Conservation (phyloP, 495 filamentous ascomycete genomes). For the Mycothermus thermophilus region DNA sequence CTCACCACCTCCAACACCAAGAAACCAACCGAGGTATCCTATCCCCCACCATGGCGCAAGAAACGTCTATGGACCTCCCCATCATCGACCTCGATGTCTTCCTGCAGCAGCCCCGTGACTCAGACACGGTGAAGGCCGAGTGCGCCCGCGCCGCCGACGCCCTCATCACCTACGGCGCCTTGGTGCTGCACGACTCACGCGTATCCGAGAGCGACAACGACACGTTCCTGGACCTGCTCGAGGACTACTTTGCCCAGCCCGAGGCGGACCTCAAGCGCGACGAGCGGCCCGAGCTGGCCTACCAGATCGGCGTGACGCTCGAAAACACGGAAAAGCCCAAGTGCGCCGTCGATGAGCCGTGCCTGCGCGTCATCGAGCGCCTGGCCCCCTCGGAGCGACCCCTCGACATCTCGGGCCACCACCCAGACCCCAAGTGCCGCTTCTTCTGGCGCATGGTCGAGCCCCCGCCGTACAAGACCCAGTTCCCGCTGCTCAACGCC, state of each 20-base stretch:
- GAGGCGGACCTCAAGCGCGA: constrained; percentile 25
- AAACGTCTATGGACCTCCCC: constrained; percentile 36
- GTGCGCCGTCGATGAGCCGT: constrained; percentile 40
- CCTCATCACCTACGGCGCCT: constrained; percentile 35
- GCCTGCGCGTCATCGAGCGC: constrained; percentile 32
- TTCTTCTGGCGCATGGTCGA: constrained; percentile 40
- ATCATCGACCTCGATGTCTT: constrained; percentile 39
- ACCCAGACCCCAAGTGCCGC: constrained; percentile 36
- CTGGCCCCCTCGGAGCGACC: constrained; percentile 33
- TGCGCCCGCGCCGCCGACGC: constrained; percentile 31
- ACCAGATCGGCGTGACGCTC: constrained; percentile 39
- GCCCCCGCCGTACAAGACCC: constrained; percentile 29
- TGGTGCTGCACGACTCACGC: constrained; percentile 38
- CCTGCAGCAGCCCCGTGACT: constrained; percentile 20
- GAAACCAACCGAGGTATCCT: too few species aligned
- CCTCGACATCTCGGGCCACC: constrained; percentile 31
- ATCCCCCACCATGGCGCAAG: constrained; percentile 5
- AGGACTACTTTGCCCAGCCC: constrained; percentile 41
- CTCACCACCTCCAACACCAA: not conserved
- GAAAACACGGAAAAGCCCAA: constrained; percentile 43
- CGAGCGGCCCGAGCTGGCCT: constrained; percentile 36
- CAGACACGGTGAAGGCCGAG: constrained; percentile 27
- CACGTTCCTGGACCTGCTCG: constrained; percentile 37
- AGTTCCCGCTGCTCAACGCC: constrained; percentile 33
- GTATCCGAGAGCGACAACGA: constrained; percentile 35